Conservation (phyloP, 257 asterid genomes). For the Mentha longifolia region DNA sequence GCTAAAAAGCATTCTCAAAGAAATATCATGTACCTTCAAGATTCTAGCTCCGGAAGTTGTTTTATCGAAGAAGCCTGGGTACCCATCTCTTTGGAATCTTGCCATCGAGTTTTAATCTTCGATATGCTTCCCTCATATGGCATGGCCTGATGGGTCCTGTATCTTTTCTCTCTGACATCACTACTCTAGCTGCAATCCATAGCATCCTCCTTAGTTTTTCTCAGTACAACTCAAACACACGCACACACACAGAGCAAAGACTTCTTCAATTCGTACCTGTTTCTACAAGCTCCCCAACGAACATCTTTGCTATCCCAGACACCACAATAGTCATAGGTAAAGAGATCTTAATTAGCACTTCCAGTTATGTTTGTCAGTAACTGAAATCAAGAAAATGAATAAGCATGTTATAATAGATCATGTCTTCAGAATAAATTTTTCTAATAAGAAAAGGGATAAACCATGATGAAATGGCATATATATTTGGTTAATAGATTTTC, state of each 20-base stretch:
- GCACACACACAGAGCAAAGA: too few relatives aligned
- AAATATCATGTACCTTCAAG: constrained; percentile 15
- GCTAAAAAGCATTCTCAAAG: too few relatives aligned
- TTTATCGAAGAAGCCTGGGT: constrained; percentile 81
- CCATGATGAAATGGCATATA: not conserved
- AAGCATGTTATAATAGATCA: constrained; percentile 9
- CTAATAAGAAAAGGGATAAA: constrained; percentile 9
- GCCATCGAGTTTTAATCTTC: constrained; percentile 89
- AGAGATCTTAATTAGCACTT: constrained; percentile 76
- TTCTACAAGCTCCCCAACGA: constrained; percentile 88
- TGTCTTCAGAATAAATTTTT: not conserved
- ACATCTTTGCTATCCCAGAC: constrained; percentile 90
- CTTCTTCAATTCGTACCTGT: constrained; percentile 47
- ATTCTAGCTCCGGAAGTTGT: not conserved
- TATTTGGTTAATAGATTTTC: not conserved
- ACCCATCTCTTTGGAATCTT: constrained; percentile 82
- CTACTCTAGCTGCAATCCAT: constrained; percentile 69
- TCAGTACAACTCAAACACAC: constrained; percentile 22
- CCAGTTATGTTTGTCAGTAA: constrained; percentile 73
- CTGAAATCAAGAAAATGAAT: constrained; percentile 41
- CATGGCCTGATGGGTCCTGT: constrained; percentile 95
- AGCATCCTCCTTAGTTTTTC: not conserved
- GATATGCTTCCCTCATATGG: constrained; percentile 91
- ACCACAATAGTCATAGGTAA: constrained; percentile 82
- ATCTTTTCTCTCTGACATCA: constrained; percentile 84